Base-by-base conservation (phyloP, 2,329 filamentous ascomycete genomes). In the Colletotrichum incanum region DNA sequence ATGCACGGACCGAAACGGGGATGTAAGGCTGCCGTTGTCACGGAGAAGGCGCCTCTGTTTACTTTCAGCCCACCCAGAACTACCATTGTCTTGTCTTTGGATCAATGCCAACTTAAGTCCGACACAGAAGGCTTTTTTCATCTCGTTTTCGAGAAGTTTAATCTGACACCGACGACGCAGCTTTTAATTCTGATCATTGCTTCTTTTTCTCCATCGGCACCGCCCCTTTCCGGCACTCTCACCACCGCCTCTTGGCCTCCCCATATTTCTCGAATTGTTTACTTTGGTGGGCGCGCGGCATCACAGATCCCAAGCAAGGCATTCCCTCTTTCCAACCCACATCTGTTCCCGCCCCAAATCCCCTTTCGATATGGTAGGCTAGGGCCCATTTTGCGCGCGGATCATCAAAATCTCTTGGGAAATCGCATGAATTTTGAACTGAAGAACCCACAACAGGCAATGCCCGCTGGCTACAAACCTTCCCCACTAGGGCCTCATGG, bases 401-500 rank as follows among this genome's bases (percentile, higher is more conserved):
- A 69, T 65, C 65, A 55, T 55, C 23, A 58, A 31, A 60, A 37
- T 52, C 59, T 68, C 69, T 63, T 64, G 45, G 54, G 52, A 39
- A 59, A 47, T 50, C 65, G 65, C 69, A 69, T 72, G 65, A 69
- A 72, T 72, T 72, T 68, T 72, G 69, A 72, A 65, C 50, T 72
- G 39, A 59, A 47, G 37, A 72, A 52, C 47, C 69, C 71, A 72
- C 65, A 88, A 68, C 62, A 88, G 90, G 87, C 85, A 80, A 87
- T 85, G 80, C 86, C 84, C 69, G 79, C 85, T 61, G 84, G 89
- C 69, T 94, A 92, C 82, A 93, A 93, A 80, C 91, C 92, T 18
- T 93, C 92, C 31, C 91, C 91, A 66, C 83, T 94, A 73, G 92
- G 92, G 72, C 69, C 69, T 23, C 93, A 93, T 82, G 91, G 91